phyloP scores from a whole-genome alignment of 2,329 filamentous ascomycete species.

The Calycina herbarum region DNA sequence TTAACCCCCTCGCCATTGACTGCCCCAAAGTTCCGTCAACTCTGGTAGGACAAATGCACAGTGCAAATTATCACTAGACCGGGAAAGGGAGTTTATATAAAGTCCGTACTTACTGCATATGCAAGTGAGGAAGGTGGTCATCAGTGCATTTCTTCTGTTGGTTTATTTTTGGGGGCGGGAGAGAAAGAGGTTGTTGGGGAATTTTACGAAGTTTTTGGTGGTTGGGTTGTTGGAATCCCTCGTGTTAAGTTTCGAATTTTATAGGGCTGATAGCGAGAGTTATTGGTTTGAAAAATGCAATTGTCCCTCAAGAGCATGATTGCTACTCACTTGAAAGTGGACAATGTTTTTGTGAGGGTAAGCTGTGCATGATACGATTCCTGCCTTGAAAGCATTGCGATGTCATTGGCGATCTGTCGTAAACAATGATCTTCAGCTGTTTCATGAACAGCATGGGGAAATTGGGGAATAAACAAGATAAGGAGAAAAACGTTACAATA shows the following conservation, averaged over 20 bases:
- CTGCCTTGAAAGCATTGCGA: background rate
- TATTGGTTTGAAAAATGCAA: no score
- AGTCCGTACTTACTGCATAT: constrained; percentile 1
- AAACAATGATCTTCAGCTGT: background rate
- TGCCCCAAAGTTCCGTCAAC: no score
- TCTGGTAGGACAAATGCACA: no score
- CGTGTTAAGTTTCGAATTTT: no score
- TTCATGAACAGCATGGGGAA: background rate
- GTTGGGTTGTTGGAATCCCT: no score
- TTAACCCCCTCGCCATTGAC: no score
- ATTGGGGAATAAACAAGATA: background rate
- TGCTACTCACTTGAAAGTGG: background rate
- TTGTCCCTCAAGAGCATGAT: background rate
- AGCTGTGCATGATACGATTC: background rate
- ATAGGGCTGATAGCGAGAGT: no score
- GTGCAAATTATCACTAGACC: background rate
- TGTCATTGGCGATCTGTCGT: background rate
- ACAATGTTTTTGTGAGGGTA: background rate
- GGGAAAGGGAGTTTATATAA: background rate
- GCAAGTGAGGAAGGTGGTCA: background rate
- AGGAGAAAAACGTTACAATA: background rate
- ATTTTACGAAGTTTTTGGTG: background rate
- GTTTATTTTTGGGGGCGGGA: constrained; percentile 3
- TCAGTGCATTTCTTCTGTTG: background rate
- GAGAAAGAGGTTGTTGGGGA: background rate